phyloP scores from a whole-genome alignment of 2,329 filamentous ascomycete species.

The Geosmithia putterillii region DNA sequence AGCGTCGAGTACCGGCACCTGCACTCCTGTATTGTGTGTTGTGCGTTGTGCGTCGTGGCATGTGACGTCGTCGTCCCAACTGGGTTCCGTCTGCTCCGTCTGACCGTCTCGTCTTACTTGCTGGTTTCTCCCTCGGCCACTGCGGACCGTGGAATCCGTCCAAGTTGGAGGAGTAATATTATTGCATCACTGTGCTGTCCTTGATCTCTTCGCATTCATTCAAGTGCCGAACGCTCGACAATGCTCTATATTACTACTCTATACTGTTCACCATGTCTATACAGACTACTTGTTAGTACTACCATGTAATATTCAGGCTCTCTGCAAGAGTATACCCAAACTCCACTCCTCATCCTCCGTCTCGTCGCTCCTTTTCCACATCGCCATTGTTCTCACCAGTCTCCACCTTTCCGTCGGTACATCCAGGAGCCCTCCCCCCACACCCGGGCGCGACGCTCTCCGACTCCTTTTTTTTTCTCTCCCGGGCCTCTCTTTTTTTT shows the following conservation, averaged over 20 bases:
- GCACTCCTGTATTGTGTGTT: constrained; percentile 3
- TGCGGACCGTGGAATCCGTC: background rate
- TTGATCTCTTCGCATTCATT: no score
- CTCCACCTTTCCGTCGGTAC: background rate
- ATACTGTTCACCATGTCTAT: background rate
- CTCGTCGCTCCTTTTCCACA: background rate
- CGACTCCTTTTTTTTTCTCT: background rate
- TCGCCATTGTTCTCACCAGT: background rate
- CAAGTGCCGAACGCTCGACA: no score
- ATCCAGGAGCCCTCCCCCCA: background rate
- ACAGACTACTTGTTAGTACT: background rate
- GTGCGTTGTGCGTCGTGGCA: background rate
- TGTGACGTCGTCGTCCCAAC: background rate
- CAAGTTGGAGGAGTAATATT: no score
- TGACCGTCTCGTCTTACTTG: no score
- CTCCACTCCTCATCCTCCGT: background rate
- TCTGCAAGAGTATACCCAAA: no score
- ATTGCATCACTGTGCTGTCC: background rate
- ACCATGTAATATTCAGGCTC: background rate
- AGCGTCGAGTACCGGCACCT: background rate
- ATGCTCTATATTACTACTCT: no score
- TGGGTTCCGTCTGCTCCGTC: background rate
- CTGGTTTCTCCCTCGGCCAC: background rate
- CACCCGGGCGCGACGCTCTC: background rate
- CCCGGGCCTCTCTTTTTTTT: background rate